Conservation (phyloP, 441 rosid genomes). For the Pelargonium cotyledonis region DNA sequence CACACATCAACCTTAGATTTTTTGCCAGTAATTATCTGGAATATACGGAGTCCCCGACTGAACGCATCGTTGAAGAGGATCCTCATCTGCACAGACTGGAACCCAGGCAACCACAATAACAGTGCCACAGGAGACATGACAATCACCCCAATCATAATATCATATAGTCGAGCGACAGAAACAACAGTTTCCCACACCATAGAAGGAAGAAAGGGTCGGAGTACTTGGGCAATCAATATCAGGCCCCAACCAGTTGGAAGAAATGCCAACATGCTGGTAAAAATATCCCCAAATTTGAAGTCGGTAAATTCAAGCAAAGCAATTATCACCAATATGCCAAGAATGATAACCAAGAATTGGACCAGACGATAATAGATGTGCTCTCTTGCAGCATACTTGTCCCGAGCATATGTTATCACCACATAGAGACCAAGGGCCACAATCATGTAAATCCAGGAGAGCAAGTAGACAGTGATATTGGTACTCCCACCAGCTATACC, state of each 20-base stretch:
- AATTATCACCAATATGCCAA: slow-evolving; percentile 39
- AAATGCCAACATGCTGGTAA: slow-evolving; percentile 83
- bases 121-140: slow-evolving; percentile 78
- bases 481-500: slow-evolving; percentile 57
- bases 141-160: slow-evolving; percentile 67
- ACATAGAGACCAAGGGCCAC: slow-evolving; percentile 42
- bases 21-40: slow-evolving; percentile 76
- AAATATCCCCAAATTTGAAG: slow-evolving; percentile 52
- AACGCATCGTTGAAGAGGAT: slow-evolving; percentile 85
- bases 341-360: slow-evolving; percentile 60
- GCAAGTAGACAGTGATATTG: slow-evolving; percentile 52
- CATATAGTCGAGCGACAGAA: slow-evolving; percentile 69
- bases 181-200: slow-evolving; percentile 55
- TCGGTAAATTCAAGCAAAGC: slow-evolving; percentile 57
- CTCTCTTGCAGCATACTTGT: slow-evolving; percentile 59
- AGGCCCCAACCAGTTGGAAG: slow-evolving; percentile 90
- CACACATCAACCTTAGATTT: slow-evolving; percentile 39
- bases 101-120: slow-evolving; percentile 88
- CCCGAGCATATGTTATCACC: slow-evolving; percentile 53
- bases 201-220: slow-evolving; percentile 45
- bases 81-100: slow-evolving; percentile 88
- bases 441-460: slow-evolving; percentile 66
- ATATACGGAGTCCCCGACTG: slow-evolving; percentile 84
- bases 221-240: slow-evolving; percentile 59
- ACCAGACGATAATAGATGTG: slow-evolving; percentile 80